These are phyloP conservation scores for Penicillium chermesinum DNA, from an alignment of 495 filamentous ascomycete genomes.

Conservation along the genomic window DNA sequence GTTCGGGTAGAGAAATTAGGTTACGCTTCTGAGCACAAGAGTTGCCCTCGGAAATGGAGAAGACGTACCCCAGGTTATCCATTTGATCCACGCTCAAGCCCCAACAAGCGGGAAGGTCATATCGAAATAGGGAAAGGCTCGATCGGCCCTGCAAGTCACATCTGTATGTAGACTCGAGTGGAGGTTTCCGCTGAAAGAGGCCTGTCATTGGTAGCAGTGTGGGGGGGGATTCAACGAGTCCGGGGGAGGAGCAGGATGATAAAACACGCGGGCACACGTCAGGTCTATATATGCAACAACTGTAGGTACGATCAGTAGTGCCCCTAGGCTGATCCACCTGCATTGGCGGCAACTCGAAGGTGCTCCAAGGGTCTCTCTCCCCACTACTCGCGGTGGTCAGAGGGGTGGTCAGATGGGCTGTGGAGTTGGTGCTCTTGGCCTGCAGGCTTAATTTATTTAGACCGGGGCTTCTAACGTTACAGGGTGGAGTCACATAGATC, in stretches of 20 bases:
- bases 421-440: constrained; percentile 14
- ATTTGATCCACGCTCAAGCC: not conserved
- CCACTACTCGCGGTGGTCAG: too few relatives aligned
- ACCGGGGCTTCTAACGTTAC: not conserved
- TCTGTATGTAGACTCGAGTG: constrained; percentile 9
- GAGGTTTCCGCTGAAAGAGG: constrained; percentile 14
- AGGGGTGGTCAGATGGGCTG: not conserved
- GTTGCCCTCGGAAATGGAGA: constrained; percentile 28
- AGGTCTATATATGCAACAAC: not conserved
- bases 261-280: not conserved
- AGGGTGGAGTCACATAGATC: not conserved
- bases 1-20: constrained; percentile 9
- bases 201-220: constrained; percentile 14
- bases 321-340: too few relatives aligned
- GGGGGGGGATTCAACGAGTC: not conserved
- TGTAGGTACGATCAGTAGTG: too few relatives aligned
- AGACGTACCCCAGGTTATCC: constrained; percentile 16
- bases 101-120: constrained; percentile 10
- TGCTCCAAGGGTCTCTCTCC: too few relatives aligned
- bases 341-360: too few relatives aligned
- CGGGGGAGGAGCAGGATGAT: not conserved
- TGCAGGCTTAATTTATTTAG: constrained; percentile 5
- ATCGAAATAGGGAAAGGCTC: constrained; percentile 3
- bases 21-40: constrained; percentile 7
- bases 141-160: constrained; percentile 7